phyloP scores from a whole-genome alignment of 2,329 filamentous ascomycete genomes.

The Elsinoe australis region DNA sequence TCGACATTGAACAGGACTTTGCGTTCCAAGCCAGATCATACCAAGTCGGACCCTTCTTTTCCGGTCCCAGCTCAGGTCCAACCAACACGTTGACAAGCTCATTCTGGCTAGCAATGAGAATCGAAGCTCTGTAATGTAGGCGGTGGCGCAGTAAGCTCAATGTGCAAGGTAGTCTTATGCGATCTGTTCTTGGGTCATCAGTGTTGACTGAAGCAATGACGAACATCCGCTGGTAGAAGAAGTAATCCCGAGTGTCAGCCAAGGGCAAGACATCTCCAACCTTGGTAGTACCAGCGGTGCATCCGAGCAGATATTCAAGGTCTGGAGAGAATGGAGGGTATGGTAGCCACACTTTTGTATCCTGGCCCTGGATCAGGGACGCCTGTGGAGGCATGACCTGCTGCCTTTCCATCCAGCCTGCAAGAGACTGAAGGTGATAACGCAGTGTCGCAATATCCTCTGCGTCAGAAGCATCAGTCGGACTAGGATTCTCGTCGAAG shows the following conservation, averaged over 20 bases:
- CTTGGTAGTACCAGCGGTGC: constrained; percentile 42
- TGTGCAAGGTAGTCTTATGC: constrained; percentile 63
- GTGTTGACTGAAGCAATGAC: constrained; percentile 70
- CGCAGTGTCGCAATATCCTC: constrained; percentile 16
- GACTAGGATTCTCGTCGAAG: constrained; percentile 22
- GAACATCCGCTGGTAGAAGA: constrained; percentile 71
- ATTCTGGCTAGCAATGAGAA: constrained; percentile 71
- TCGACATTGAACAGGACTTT: constrained; percentile 55
- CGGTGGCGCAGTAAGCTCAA: constrained; percentile 66
- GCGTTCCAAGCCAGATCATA: constrained; percentile 73
- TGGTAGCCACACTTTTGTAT: constrained; percentile 73
- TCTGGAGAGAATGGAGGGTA: constrained; percentile 69
- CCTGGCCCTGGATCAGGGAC: constrained; percentile 66
- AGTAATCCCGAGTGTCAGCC: constrained; percentile 63
- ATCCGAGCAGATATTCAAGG: constrained; percentile 61
- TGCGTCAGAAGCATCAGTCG: constrained; percentile 9
- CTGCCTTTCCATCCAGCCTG: constrained; percentile 78
- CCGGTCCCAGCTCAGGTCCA: constrained; percentile 48
- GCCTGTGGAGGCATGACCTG: constrained; percentile 59
- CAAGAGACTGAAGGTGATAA: constrained; percentile 56
- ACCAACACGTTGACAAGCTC: constrained; percentile 68
- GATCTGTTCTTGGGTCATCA: constrained; percentile 58
- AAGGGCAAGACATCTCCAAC: constrained; percentile 66
- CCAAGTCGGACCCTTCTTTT: constrained; percentile 61
- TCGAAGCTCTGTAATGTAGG: constrained; percentile 60